Evolutionary conservation across 352 stramenopile genomes (phyloP).

Genomic region (Phytophthora pinifolia): DNA sequence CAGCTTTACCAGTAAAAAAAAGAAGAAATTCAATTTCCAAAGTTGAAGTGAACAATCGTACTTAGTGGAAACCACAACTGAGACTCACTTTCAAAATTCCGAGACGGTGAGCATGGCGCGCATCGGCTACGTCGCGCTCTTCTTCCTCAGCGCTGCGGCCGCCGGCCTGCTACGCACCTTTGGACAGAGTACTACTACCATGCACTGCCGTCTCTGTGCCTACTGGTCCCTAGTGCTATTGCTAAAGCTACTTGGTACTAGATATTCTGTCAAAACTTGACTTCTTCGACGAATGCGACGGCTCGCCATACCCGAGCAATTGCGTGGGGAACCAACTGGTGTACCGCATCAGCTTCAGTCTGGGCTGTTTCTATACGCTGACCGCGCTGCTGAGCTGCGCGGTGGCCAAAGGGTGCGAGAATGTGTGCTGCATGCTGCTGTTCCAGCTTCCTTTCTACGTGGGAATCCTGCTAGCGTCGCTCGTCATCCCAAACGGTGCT

Average conservation of each 20-base stretch:
- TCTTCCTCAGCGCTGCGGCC: constrained; percentile 60
- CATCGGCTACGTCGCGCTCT: constrained; percentile 58
- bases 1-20: constrained; percentile 68
- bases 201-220: no score
- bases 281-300: constrained; percentile 53
- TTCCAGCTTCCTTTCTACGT: constrained; percentile 70
- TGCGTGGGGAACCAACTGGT: constrained; percentile 79
- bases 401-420: constrained; percentile 50
- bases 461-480: constrained; percentile 46
- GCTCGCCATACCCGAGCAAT: constrained; percentile 29
- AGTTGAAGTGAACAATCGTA: constrained; percentile 7
- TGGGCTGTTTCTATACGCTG: constrained; percentile 65
- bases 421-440: constrained; percentile 60
- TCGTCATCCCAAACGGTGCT: constrained; percentile 69
- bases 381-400: constrained; percentile 55
- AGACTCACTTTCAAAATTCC: background rate
- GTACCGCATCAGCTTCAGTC: constrained; percentile 75
- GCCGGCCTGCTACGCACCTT: constrained; percentile 63
- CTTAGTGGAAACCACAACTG: background rate
- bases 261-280: constrained; percentile 39
- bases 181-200: constrained; percentile 42
- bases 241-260: constrained; percentile 4
- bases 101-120: constrained; percentile 22
- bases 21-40: background rate
- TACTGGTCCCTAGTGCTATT: background rate